phyloP scores from a whole-genome alignment of 306 rosid genomes.

The Datisca glomerata region DNA sequence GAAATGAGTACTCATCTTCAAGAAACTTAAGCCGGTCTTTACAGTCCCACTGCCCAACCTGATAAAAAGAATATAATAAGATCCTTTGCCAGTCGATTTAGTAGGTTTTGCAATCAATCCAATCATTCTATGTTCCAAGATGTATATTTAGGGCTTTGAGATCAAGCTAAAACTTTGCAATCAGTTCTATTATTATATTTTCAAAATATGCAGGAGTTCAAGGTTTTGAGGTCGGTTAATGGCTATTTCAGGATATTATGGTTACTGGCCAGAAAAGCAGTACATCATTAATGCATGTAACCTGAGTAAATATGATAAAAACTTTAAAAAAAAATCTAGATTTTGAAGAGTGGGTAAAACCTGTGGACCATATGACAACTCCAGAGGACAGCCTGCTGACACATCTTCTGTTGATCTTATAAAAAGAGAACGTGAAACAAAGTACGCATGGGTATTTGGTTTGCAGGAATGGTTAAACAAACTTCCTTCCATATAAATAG shows the following conservation, averaged over 20 bases:
- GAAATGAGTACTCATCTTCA: conserved; percentile 56
- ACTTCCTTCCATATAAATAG: conserved; percentile 71
- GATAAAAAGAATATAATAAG: too few species aligned
- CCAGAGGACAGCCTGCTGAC: conserved; percentile 48
- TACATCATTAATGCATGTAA: conserved; percentile 4
- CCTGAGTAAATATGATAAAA: background rate
- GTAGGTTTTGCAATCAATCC: too few species aligned
- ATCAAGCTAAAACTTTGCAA: too few species aligned
- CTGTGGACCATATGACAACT: conserved; percentile 91
- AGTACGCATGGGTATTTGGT: conserved; percentile 76
- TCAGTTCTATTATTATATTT: too few species aligned
- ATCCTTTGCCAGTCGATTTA: too few species aligned
- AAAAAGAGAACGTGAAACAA: conserved; percentile 58
- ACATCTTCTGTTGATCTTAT: conserved; percentile 51
- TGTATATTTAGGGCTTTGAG: too few species aligned
- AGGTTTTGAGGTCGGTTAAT: too few species aligned
- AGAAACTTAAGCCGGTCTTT: conserved; percentile 58
- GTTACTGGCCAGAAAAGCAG: conserved; percentile 13
- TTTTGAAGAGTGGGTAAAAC: conserved; percentile 23
- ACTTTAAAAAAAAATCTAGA: background rate
- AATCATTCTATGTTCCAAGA: too few species aligned
- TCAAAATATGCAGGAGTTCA: too few species aligned
- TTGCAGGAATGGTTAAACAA: conserved; percentile 83
- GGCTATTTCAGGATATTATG: too few species aligned
- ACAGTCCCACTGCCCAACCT: conserved; percentile 86